Evolutionary conservation across 345 rosid species (phyloP).

Genomic region (Eucalyptus curtisii): DNA sequence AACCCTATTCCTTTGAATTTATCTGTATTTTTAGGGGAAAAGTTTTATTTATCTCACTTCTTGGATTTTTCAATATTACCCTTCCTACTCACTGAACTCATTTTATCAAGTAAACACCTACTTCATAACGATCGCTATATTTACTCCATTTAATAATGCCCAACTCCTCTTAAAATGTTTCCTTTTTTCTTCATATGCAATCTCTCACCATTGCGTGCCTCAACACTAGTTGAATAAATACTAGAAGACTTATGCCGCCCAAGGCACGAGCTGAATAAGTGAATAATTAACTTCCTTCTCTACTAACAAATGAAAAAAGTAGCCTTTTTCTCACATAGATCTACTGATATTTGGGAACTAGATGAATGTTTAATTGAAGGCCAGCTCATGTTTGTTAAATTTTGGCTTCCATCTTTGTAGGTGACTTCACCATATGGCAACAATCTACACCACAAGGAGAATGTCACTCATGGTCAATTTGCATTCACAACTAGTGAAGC

Average conservation of each 20-base stretch:
- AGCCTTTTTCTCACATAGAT: neutral
- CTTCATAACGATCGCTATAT: neutral
- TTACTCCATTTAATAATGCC: neutral
- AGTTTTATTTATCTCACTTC: neutral
- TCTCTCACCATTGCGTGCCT: neutral
- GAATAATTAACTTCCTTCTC: neutral
- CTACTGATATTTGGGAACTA: neutral
- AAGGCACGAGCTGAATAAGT: neutral
- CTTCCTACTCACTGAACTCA: neutral
- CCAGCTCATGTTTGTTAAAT: neutral
- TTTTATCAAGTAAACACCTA: neutral
- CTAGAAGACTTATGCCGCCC: neutral
- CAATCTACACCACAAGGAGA: conserved; percentile 48
- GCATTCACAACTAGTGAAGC: conserved; percentile 65
- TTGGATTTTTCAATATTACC: neutral
- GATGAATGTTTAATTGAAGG: neutral
- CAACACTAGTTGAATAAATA: neutral
- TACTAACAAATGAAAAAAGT: neutral
- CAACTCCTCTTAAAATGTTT: neutral
- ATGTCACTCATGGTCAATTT: conserved; percentile 54
- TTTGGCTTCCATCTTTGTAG: conserved; percentile 13
- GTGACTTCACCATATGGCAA: conserved; percentile 75
- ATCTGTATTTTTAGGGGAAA: neutral
- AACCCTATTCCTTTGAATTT: neutral
- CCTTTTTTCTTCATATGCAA: neutral